These are phyloP conservation scores for Cyclocybe cylindracea DNA, from an alignment of 768 basidiomycete genomes.

Conservation along the genomic window DNA sequence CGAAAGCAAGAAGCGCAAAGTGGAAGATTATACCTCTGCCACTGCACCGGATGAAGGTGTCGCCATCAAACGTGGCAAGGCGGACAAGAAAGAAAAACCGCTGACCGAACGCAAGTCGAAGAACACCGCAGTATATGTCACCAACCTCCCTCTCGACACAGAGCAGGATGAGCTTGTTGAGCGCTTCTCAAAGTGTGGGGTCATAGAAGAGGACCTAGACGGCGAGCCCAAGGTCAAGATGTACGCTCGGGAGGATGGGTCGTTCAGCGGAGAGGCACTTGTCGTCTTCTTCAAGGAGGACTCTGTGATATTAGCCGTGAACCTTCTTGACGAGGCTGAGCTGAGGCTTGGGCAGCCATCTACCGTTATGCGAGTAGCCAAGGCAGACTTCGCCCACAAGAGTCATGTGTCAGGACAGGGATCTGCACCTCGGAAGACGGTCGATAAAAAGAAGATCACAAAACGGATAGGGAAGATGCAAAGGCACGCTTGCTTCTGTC, in stretches of 20 bases:
- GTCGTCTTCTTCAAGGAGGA: constrained; percentile 98
- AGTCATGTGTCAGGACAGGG: constrained; percentile 39
- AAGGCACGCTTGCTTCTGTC: constrained; percentile 49
- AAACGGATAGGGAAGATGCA: constrained; percentile 84
- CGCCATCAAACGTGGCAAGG: constrained; percentile 71
- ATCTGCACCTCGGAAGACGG: constrained; percentile 55
- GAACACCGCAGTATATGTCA: constrained; percentile 92
- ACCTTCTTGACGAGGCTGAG: constrained; percentile 90
- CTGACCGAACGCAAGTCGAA: constrained; percentile 69
- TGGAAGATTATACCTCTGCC: constrained; percentile 68
- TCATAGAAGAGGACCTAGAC: constrained; percentile 91
- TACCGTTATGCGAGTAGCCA: constrained; percentile 71
- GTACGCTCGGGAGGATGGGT: constrained; percentile 85
- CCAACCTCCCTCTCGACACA: constrained; percentile 76
- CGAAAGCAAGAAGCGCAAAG: constrained; percentile 79
- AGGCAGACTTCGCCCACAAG: constrained; percentile 82
- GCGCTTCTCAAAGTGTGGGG: constrained; percentile 89
- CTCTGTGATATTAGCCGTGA: constrained; percentile 83
- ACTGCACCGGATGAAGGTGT: constrained; percentile 44
- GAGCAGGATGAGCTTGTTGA: constrained; percentile 74
- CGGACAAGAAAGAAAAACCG: constrained; percentile 47
- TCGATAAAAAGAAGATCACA: constrained; percentile 78
- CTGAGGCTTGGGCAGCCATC: constrained; percentile 78
- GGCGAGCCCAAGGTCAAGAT: constrained; percentile 94
- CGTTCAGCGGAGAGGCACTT: constrained; percentile 92